phyloP scores from a whole-genome alignment of 495 filamentous ascomycete genomes.

The Talaromyces borbonicus region DNA sequence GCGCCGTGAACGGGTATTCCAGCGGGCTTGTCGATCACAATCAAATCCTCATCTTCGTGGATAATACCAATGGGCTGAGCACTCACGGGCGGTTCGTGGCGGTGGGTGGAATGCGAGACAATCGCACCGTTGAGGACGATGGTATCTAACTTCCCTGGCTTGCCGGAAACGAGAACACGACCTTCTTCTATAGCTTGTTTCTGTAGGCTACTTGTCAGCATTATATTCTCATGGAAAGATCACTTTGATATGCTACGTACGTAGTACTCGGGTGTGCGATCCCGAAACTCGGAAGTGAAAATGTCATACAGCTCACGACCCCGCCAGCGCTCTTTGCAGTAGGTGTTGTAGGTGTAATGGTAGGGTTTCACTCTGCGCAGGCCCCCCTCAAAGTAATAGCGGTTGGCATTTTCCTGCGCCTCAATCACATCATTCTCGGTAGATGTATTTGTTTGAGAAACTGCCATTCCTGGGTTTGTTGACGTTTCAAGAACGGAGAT shows the following conservation, averaged over 20 bases:
- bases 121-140: constrained; percentile 71
- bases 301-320: constrained; percentile 66
- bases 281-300: constrained; percentile 76
- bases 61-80: constrained; percentile 69
- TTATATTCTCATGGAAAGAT: not conserved
- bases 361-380: constrained; percentile 80
- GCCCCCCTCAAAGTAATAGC: constrained; percentile 71
- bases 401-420: constrained; percentile 52
- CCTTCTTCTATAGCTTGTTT: constrained; percentile 72
- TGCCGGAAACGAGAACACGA: constrained; percentile 62
- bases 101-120: constrained; percentile 87
- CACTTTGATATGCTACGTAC: constrained; percentile 25
- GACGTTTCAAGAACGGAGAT: not conserved
- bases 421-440: constrained; percentile 1
- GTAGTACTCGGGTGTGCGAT: constrained; percentile 82
- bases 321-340: constrained; percentile 83
- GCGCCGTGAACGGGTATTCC: constrained; percentile 92
- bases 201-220: constrained; percentile 24
- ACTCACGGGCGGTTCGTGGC: constrained; percentile 89
- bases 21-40: constrained; percentile 94
- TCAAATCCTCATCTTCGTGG: constrained; percentile 81
- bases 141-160: constrained; percentile 44
- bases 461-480: constrained; percentile 7
- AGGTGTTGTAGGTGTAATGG: constrained; percentile 89
- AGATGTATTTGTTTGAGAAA: constrained; percentile 13